These are phyloP conservation scores for Populus hybrid DNA, from an alignment of 441 rosid genomes.

Conservation along the genomic window DNA sequence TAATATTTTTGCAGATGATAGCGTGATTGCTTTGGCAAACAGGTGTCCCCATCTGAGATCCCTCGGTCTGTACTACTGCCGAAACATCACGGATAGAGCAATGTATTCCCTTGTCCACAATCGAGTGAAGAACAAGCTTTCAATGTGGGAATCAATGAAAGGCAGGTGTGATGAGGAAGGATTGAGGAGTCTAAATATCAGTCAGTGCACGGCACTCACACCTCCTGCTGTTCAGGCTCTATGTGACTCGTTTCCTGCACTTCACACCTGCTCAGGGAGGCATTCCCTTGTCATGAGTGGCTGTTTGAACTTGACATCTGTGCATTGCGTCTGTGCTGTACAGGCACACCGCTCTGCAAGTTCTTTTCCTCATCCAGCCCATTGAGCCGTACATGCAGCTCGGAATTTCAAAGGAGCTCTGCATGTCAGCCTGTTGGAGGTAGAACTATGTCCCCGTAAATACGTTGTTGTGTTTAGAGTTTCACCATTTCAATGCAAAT, in stretches of 20 bases:
- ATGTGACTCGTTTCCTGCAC: conserved; percentile 89
- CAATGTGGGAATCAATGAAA: conserved; percentile 55
- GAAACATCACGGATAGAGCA: conserved; percentile 80
- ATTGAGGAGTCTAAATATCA: conserved; percentile 77
- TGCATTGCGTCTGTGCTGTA: conserved; percentile 83
- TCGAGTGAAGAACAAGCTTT: conserved; percentile 61
- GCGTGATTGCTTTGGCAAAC: conserved; percentile 84
- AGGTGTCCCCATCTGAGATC: conserved; percentile 74
- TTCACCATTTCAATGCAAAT: not conserved
- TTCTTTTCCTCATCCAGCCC: conserved; percentile 48
- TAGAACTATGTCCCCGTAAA: conserved; percentile 9
- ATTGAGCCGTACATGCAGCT: conserved; percentile 26
- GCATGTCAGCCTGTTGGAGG: not conserved
- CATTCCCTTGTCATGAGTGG: conserved; percentile 98
- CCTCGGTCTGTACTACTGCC: conserved; percentile 81
- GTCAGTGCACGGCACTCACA: conserved; percentile 95
- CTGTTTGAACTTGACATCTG: conserved; percentile 80
- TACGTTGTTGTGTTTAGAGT: conserved; percentile 16
- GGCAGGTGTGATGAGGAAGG: conserved; percentile 63
- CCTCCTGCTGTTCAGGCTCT: conserved; percentile 92
- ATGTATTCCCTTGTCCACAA: conserved; percentile 80
- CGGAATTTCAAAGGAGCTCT: not conserved
- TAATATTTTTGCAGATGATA: conserved; percentile 51
- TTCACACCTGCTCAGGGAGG: conserved; percentile 90
- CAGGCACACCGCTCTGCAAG: conserved; percentile 58